Conservation (phyloP, 176 grass and related monocot genomes). For the Ananas comosus region DNA sequence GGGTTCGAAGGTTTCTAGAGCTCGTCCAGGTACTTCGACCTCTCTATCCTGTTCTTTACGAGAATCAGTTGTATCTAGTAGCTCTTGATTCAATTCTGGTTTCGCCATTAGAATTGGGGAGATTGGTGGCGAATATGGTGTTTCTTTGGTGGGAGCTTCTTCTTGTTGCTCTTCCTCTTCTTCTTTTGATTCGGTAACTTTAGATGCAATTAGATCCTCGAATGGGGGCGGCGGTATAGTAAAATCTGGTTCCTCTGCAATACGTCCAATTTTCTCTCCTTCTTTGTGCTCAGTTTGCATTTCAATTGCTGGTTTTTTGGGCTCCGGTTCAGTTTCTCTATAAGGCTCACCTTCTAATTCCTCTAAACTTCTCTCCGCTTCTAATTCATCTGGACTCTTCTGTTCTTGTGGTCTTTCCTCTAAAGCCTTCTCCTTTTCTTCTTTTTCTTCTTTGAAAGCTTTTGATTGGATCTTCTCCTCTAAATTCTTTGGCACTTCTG, state of each 20-base stretch:
- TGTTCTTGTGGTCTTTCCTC: too few relatives aligned
- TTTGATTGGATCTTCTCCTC: too few relatives aligned
- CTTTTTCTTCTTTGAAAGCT: too few relatives aligned
- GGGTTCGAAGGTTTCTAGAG: not conserved
- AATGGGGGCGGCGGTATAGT: not conserved
- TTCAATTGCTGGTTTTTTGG: not conserved
- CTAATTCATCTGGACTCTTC: too few relatives aligned
- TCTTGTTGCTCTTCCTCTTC: not conserved
- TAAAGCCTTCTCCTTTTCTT: too few relatives aligned
- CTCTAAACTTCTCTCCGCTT: too few relatives aligned
- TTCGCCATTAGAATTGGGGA: not conserved
- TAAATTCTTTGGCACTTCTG: too few relatives aligned
- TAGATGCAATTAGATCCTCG: too few relatives aligned
- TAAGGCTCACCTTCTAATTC: not conserved
- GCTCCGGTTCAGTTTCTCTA: not conserved
- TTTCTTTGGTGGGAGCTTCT: not conserved
- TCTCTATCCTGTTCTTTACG: not conserved
- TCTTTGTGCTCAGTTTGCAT: not conserved
- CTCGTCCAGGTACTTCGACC: not conserved
- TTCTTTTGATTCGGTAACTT: too few relatives aligned
- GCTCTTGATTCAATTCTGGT: not conserved
- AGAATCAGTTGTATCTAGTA: not conserved
- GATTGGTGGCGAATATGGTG: not conserved
- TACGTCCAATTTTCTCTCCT: too few relatives aligned
- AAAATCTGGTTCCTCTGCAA: not conserved